Evolutionary conservation across 306 rosid genomes (phyloP), one percentile per base, ranked within the genome.

Genomic region (Prunus davidiana): DNA sequence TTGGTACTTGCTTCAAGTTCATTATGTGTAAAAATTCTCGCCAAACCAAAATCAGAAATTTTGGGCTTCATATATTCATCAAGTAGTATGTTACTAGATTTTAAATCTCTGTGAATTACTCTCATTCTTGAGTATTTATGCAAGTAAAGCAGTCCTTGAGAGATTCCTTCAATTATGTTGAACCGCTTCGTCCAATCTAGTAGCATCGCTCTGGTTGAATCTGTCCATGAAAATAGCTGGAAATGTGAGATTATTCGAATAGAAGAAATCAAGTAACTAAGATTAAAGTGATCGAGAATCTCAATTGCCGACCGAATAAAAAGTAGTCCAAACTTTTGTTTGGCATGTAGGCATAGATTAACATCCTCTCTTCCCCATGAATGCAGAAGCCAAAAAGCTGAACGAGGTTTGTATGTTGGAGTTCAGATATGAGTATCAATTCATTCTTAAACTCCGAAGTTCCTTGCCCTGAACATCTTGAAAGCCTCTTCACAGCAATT

Each of bases 51-150:
- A 81, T 76, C 78, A 6, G 12, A 76, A 24, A 57, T 57, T 57
- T 57, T 22, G 28, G 63, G 50, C 10, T 46, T 32, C 38, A 32
- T 32, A 5, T 32, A 4, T 32, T 32, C 38, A 32, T 32, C 38
- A 10, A 83, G 71, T 1, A 77, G 82, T 18, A 77, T 67, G 61
- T 82, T 77, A 55, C 86, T 62, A 0, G 76, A 58, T 69, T 82
- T 82, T 22, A 67, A 7, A 45, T 78, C 80, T 62, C 76, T 61
- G 20, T 77, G 76, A n/a, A 77, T 54, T 25, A 77, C 67, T 66
- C 11, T 67, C 1, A 72, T 15, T 67, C 82, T 77, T 27, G 76
- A 72, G 64, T 77, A 72, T 18, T 81, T 67, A 10, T 77, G 82
- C n/a, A 77, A 80, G 70, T 72, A 77, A 80, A 32, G 38, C 38